phyloP scores from a whole-genome alignment of 2,329 filamentous ascomycete genomes.

The Xylariales sp. region DNA sequence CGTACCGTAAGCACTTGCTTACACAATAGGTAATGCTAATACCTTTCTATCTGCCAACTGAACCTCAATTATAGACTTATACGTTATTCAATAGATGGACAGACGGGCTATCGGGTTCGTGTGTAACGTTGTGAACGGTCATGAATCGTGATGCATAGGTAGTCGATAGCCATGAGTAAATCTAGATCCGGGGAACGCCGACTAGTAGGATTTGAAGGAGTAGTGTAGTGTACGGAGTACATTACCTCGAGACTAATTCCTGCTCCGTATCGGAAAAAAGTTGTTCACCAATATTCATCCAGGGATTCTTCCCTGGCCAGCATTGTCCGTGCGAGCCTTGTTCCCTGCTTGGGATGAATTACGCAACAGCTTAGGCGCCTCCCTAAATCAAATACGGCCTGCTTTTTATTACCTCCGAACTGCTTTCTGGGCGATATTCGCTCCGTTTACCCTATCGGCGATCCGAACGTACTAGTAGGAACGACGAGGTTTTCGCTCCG shows the following conservation, averaged over 20 bases:
- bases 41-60: neutral
- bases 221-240: no score
- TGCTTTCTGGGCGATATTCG: no score
- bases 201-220: neutral
- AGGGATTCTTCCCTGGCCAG: conserved; percentile 8
- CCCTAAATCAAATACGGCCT: neutral
- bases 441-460: neutral
- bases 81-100: neutral
- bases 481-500: neutral
- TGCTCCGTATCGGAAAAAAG: conserved; percentile 15
- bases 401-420: no score
- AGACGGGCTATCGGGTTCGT: neutral
- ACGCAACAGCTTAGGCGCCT: neutral
- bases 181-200: neutral
- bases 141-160: neutral
- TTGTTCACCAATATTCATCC: no score
- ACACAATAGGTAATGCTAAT: no score
- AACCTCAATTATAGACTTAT: neutral
- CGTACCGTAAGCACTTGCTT: neutral
- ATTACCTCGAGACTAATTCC: conserved; percentile 15
- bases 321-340: conserved; percentile 7
- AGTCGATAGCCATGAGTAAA: neutral
- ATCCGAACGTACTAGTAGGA: neutral
- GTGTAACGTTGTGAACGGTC: neutral
- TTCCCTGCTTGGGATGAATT: neutral